A percentile compares a stretch with the other conserved stretches of the same genome.
Conservation (phyloP, 495 filamentous ascomycete genomes). For the Aspergillus sclerotiicarbonarius region DNA sequence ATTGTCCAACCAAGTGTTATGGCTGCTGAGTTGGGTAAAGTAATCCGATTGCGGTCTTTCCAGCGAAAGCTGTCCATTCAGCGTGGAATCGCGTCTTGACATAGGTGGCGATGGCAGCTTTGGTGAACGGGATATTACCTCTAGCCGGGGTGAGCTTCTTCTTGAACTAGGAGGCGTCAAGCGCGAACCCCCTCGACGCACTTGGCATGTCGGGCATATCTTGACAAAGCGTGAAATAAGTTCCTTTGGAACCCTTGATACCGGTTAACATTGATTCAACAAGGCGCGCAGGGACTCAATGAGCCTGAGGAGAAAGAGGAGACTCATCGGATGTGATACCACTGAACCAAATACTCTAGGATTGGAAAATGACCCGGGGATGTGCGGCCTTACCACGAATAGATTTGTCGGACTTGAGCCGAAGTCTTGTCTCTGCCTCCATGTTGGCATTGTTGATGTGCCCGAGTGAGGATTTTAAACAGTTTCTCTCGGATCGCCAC, state of each 20-base stretch:
- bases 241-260: conserved; percentile 55
- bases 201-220: conserved; percentile 53
- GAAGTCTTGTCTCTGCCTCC: conserved; percentile 62
- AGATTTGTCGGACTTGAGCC: conserved; percentile 54
- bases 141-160: conserved; percentile 40
- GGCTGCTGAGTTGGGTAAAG: conserved; percentile 28
- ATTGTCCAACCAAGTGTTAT: conserved; percentile 28
- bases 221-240: conserved; percentile 58
- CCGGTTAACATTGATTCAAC: background rate
- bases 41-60: conserved; percentile 37
- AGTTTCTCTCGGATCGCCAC: conserved; percentile 59
- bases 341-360: background rate
- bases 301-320: background rate
- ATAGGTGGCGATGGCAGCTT: conserved; percentile 41
- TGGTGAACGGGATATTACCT: conserved; percentile 38
- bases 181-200: conserved; percentile 44
- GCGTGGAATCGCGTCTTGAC: conserved; percentile 36
- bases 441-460: conserved; percentile 57
- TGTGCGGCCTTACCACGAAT: conserved; percentile 49
- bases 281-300: background rate
- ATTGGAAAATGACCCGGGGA: background rate
- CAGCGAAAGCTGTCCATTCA: conserved; percentile 23
- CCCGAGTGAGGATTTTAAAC: conserved; percentile 55
- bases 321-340: background rate
- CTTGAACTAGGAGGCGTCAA: conserved; percentile 47